Evolutionary conservation across 2,329 filamentous ascomycete species (phyloP).

Genomic region (Cladosporium cucumerinum): DNA sequence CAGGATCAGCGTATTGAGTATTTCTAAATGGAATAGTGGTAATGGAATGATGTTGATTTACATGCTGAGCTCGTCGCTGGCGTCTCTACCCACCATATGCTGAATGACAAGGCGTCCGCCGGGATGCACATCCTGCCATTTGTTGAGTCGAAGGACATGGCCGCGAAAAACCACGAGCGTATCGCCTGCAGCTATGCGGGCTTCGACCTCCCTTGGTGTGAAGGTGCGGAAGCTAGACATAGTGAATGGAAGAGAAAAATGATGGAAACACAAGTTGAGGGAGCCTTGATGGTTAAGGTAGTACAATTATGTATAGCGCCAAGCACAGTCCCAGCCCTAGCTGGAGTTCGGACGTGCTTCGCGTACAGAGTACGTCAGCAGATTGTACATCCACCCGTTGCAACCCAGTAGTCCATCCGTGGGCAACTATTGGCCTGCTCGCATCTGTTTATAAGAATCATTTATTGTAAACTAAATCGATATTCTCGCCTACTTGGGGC

Average conservation of each 20-base stretch:
- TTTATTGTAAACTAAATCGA: not conserved
- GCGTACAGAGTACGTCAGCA: not conserved
- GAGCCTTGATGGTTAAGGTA: conserved; percentile 41
- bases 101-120: conserved; percentile 61
- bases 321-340: not conserved
- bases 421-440: not conserved
- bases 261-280: conserved; percentile 35
- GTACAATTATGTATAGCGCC: conserved; percentile 47
- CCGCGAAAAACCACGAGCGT: conserved; percentile 57
- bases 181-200: conserved; percentile 53
- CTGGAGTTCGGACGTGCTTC: not conserved
- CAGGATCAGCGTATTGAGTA: not conserved
- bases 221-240: conserved; percentile 22
- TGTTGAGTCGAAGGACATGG: conserved; percentile 52
- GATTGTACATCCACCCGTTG: not conserved
- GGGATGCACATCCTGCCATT: conserved; percentile 60
- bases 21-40: conserved; percentile 55
- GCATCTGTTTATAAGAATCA: not conserved
- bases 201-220: conserved; percentile 40
- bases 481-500: not conserved
- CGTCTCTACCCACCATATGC: conserved; percentile 60
- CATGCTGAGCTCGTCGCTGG: conserved; percentile 56
- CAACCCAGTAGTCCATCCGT: not conserved
- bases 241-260: conserved; percentile 21
- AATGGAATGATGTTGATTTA: not conserved